A percentile compares a stretch with the other conserved stretches of the same genome.
These are phyloP conservation scores for Solanum habrochaites DNA, from an alignment of 257 asterid genomes.

Conservation along the genomic window DNA sequence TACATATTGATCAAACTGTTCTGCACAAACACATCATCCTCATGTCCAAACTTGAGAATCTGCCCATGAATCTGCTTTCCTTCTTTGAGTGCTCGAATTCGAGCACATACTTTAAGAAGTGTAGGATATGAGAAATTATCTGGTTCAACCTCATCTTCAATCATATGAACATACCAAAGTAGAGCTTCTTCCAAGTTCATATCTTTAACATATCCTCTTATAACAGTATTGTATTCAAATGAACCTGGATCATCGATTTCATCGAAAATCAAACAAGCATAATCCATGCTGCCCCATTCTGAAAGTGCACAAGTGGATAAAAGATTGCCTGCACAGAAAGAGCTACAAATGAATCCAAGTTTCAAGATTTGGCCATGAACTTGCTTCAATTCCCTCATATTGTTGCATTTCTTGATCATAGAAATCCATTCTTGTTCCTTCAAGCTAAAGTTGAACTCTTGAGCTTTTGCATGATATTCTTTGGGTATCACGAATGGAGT, in stretches of 20 bases:
- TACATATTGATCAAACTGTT: constrained; percentile 69
- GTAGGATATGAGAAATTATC: constrained; percentile 60
- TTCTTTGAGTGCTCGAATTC: constrained; percentile 12
- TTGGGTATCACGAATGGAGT: constrained; percentile 24
- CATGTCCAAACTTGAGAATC: constrained; percentile 37
- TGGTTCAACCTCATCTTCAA: constrained; percentile 41
- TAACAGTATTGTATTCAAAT: constrained; percentile 56
- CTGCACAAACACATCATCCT: constrained; percentile 51
- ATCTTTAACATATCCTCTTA: constrained; percentile 49
- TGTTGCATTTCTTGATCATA: constrained; percentile 42
- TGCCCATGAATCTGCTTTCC: constrained; percentile 78
- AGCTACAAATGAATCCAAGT: constrained; percentile 45
- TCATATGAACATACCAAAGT: constrained; percentile 42
- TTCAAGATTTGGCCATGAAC: constrained; percentile 55
- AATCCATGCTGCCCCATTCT: constrained; percentile 83
- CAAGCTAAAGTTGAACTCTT: constrained; percentile 22
- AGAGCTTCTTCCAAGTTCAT: constrained; percentile 32
- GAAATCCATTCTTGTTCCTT: constrained; percentile 62
- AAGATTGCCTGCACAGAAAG: constrained; percentile 61
- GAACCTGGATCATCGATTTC: constrained; percentile 45
- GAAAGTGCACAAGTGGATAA: constrained; percentile 65
- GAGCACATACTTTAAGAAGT: constrained; percentile 49
- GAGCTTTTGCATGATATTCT: constrained; percentile 14
- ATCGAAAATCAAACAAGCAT: constrained; percentile 59
- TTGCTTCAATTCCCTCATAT: constrained; percentile 46